A percentile compares a stretch with the other conserved stretches of the same genome.
Conservation (phyloP, 148 eudicot genomes). For the Diospyros kaki region DNA sequence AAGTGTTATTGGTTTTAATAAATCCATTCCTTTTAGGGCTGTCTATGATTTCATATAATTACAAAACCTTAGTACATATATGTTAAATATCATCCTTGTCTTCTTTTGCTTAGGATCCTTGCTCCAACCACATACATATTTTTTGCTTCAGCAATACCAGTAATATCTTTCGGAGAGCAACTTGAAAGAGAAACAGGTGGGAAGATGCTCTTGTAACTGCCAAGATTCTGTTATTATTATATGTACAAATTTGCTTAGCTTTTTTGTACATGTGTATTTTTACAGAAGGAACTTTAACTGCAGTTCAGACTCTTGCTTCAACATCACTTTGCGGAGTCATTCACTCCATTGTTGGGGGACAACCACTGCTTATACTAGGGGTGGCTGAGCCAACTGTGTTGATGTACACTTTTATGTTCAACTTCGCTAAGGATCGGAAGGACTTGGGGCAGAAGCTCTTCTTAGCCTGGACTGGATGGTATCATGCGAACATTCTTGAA, state of each 20-base stretch:
- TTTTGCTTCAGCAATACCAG: conserved; percentile 99
- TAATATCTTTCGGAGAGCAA: conserved; percentile 98
- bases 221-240: conserved; percentile 4
- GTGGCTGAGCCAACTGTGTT: conserved; percentile 98
- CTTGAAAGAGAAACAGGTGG: conserved; percentile 84
- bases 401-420: conserved; percentile 97
- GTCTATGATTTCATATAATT: background rate
- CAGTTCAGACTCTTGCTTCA: conserved; percentile 96
- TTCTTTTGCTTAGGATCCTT: conserved; percentile 57
- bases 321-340: conserved; percentile 90
- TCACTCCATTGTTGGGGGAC: conserved; percentile 95
- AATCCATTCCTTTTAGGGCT: background rate
- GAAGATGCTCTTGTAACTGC: conserved; percentile 8
- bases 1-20: background rate
- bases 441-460: conserved; percentile 82
- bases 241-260: conserved; percentile 5
- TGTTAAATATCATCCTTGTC: conserved; percentile 5
- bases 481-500: conserved; percentile 15
- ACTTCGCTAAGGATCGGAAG: conserved; percentile 79
- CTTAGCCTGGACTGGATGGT: conserved; percentile 99
- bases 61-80: background rate
- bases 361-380: conserved; percentile 90
- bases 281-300: conserved; percentile 85
- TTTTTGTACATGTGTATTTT: conserved; percentile 7
- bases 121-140: conserved; percentile 97